Evolutionary conservation across 2,329 filamentous ascomycete species (phyloP), one percentile per base, ranked within the genome.

Genomic region (Aspergillus persii): DNA sequence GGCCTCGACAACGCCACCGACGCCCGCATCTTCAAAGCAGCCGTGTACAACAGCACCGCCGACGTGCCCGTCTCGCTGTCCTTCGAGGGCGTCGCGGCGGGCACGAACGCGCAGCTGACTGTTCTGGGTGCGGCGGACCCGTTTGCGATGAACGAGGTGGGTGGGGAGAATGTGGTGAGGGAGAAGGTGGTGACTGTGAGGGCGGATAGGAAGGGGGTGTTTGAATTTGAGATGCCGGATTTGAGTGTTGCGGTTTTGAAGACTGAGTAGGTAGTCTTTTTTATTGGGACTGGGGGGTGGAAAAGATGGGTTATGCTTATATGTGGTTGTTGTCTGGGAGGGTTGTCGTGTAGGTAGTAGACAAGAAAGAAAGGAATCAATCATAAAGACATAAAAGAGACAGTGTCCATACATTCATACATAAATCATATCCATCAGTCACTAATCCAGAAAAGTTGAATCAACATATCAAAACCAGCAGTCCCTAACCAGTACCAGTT

Each of bases 31-130:
- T 77, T 79, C 70, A 83, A 83, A 66, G 75, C 73, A 3, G 80
- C 79, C n/a, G 76, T 78, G 0, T 83, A 81, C 68, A 82, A 82
- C 64, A 78, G 76, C 53, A 81, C 80, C 15, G 69, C 63, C 3
- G 64, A 69, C 15, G 71, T 77, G 0, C 68, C 73, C 0, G 67
- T 78, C 4, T 69, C 69, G 4, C 56, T 79, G 3, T 63, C 67
- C 3, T 77, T 79, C 41, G 71, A 76, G 4, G 74, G 75, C 3
- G 65, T 78, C 4, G 54, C 60, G 11, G 56, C 65, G 2, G 73
- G 75, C 5, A 66, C 73, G 0, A 66, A 59, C 6, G 75, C 72
- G 0, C 71, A 73, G 23, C 60, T 82, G 60, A 82, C 79, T 0
- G 72, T 79, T 12, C 62, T 81, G 53, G 80, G 73, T 2, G 75